Percentiles rank a stretch among this genome's conserved stretches.
phyloP scores from a whole-genome alignment of 352 stramenopile genomes.

The Pythium sp. region DNA sequence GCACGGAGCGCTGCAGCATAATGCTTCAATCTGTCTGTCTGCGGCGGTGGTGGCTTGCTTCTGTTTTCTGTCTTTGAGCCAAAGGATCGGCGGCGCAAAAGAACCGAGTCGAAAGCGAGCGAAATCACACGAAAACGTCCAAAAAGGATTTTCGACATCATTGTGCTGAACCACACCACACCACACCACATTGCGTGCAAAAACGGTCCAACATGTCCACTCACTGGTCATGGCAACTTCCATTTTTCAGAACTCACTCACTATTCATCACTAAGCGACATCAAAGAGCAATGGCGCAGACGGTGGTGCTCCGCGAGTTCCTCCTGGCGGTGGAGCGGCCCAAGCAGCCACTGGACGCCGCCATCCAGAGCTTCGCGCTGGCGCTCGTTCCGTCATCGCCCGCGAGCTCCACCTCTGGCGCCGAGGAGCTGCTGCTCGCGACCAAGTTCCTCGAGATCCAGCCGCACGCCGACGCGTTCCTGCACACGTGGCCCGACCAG shows the following conservation, averaged over 20 bases:
- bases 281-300: slow-evolving; percentile 11
- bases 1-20: slow-evolving; percentile 10
- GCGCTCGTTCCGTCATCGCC: no score
- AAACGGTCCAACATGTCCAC: slow-evolving; percentile 20
- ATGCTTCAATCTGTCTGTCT: no score
- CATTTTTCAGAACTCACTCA: slow-evolving; percentile 2
- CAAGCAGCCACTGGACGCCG: slow-evolving; percentile 56
- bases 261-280: neutral
- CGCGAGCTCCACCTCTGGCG: no score
- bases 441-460: slow-evolving; percentile 52
- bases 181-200: neutral
- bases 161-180: no score
- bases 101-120: neutral
- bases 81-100: neutral
- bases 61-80: neutral
- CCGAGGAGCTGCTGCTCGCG: slow-evolving; percentile 8
- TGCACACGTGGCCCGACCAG: slow-evolving; percentile 66
- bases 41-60: neutral
- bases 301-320: slow-evolving; percentile 54
- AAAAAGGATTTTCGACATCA: neutral
- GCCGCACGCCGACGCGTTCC: slow-evolving; percentile 49
- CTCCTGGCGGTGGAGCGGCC: slow-evolving; percentile 47
- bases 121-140: neutral
- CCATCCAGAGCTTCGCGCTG: neutral
- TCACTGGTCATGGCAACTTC: neutral